Evolutionary conservation across 768 basidiomycete species (phyloP).

Genomic region (Phanerodontia chrysosporium): DNA sequence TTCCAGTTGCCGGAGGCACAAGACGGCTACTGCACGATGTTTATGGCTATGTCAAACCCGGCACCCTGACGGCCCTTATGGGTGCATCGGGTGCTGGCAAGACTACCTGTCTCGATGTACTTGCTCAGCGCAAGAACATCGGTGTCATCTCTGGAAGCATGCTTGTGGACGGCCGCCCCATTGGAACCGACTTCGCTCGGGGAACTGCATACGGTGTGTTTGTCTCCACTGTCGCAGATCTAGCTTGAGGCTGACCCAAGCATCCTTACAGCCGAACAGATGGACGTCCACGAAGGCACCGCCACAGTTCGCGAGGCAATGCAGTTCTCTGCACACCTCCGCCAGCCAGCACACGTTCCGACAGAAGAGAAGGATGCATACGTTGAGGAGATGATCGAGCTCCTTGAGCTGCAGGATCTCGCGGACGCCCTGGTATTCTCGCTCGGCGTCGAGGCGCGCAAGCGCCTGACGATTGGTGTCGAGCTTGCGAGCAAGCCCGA

Average conservation of each 20-base stretch:
- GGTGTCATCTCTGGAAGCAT: conserved; percentile 62
- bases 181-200: conserved; percentile 52
- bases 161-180: conserved; percentile 60
- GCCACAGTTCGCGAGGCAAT: conserved; percentile 82
- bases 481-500: conserved; percentile 87
- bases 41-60: conserved; percentile 78
- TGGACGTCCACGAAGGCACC: conserved; percentile 82
- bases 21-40: conserved; percentile 69
- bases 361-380: conserved; percentile 74
- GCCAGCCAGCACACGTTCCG: conserved; percentile 66
- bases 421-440: conserved; percentile 79
- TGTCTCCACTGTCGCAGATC: conserved; percentile 18
- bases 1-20: conserved; percentile 61
- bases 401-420: conserved; percentile 79
- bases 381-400: conserved; percentile 78
- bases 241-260: conserved; percentile 21
- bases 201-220: conserved; percentile 73
- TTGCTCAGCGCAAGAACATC: conserved; percentile 69
- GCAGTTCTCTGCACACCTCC: conserved; percentile 80
- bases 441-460: conserved; percentile 66
- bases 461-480: conserved; percentile 88
- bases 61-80: conserved; percentile 87
- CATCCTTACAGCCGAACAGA: conserved; percentile 59
- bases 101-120: conserved; percentile 73
- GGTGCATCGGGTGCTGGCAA: conserved; percentile 80